phyloP scores from a whole-genome alignment of 2,329 filamentous ascomycete species.

The Metarhizium rileyi region DNA sequence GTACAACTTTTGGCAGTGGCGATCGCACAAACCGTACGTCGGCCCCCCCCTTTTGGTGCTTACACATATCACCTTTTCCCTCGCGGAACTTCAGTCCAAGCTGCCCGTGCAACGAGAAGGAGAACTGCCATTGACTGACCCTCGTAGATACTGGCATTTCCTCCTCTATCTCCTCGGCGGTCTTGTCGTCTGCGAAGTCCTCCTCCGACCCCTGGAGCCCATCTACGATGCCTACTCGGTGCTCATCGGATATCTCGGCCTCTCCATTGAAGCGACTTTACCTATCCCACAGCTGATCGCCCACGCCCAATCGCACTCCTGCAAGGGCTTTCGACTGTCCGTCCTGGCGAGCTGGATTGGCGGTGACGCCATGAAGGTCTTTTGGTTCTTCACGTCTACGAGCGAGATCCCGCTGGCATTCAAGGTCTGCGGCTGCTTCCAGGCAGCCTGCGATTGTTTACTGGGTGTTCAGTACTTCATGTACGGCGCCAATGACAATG shows the following conservation, averaged over 20 bases:
- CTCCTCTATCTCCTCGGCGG: slow-evolving; percentile 55
- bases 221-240: slow-evolving; percentile 58
- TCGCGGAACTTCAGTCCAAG: neutral
- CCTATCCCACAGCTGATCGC: slow-evolving; percentile 69
- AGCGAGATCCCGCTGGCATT: slow-evolving; percentile 67
- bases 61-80: too few relatives aligned
- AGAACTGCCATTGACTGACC: neutral
- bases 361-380: slow-evolving; percentile 80
- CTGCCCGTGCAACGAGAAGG: neutral
- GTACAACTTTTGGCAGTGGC: slow-evolving; percentile 79
- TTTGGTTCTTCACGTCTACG: slow-evolving; percentile 68
- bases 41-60: neutral
- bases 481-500: slow-evolving; percentile 46
- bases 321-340: slow-evolving; percentile 67
- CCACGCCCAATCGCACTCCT: slow-evolving; percentile 59
- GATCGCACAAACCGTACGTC: slow-evolving; percentile 54
- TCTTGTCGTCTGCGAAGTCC: slow-evolving; percentile 55
- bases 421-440: slow-evolving; percentile 74
- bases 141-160: slow-evolving; percentile 63
- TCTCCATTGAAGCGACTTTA: slow-evolving; percentile 71
- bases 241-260: slow-evolving; percentile 63
- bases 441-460: slow-evolving; percentile 65
- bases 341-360: slow-evolving; percentile 70
- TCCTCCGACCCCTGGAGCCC: slow-evolving; percentile 47
- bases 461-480: slow-evolving; percentile 66